phyloP scores from a whole-genome alignment of 345 rosid species.

The Eucalyptus sideroxylon region DNA sequence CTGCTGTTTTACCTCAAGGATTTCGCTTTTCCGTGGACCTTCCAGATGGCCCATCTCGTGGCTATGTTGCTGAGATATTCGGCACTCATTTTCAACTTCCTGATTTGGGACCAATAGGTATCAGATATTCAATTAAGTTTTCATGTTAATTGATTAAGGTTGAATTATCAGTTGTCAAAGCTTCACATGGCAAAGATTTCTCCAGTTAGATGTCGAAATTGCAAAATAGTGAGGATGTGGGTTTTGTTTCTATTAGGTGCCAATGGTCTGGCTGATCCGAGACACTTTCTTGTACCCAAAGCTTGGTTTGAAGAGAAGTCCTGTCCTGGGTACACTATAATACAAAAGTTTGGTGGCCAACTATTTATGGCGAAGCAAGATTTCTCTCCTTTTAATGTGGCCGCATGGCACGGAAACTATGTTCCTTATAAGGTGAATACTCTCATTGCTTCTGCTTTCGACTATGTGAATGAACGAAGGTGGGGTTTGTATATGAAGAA shows the following conservation, averaged over 20 bases:
- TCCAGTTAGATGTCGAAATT: background rate
- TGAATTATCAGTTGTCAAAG: background rate
- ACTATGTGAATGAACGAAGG: background rate
- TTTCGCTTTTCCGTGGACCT: constrained; percentile 61
- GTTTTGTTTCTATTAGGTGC: constrained; percentile 38
- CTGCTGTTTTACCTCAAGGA: constrained; percentile 82
- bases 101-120: constrained; percentile 98
- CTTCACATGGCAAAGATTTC: background rate
- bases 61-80: constrained; percentile 86
- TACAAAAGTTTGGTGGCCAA: constrained; percentile 87
- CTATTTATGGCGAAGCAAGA: constrained; percentile 84
- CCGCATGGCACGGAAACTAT: constrained; percentile 98
- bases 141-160: background rate
- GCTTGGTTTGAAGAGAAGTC: constrained; percentile 73
- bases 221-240: background rate
- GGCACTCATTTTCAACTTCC: constrained; percentile 97
- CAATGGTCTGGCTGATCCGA: constrained; percentile 93
- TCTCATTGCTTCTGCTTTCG: background rate
- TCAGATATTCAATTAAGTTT: background rate
- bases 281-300: constrained; percentile 82
- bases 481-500: background rate
- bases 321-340: constrained; percentile 54
- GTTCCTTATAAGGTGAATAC: constrained; percentile 73
- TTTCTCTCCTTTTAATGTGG: constrained; percentile 94
- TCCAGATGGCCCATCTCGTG: constrained; percentile 87